phyloP scores from a whole-genome alignment of 2,329 filamentous ascomycete species.

The Rhynchosporium graminicola region DNA sequence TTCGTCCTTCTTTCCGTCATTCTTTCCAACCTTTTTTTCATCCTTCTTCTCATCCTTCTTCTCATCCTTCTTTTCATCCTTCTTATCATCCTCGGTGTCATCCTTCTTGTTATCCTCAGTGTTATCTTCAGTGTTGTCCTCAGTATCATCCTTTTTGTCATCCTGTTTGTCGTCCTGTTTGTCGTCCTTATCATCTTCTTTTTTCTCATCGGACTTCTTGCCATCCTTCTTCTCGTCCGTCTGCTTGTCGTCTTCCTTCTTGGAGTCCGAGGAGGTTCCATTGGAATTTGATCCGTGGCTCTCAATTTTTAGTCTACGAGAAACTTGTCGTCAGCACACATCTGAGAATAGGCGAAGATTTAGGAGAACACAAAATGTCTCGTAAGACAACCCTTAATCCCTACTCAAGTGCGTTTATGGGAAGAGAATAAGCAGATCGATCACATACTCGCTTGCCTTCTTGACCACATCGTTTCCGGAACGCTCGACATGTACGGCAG shows the following conservation, averaged over 20 bases:
- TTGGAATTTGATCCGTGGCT: conserved; percentile 29
- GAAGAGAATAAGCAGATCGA: neutral
- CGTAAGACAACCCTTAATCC: neutral
- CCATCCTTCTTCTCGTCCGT: conserved; percentile 40
- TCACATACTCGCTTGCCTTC: conserved; percentile 53
- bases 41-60: conserved; percentile 23
- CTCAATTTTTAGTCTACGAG: conserved; percentile 47
- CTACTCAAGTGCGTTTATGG: neutral
- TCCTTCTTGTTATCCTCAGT: conserved; percentile 42
- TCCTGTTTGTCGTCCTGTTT: conserved; percentile 22
- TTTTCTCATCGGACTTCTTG: conserved; percentile 24
- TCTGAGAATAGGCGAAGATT: neutral
- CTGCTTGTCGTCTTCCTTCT: conserved; percentile 35
- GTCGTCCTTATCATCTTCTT: conserved; percentile 43
- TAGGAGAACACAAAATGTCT: too few relatives aligned
- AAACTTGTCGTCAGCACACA: neutral
- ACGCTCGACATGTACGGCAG: conserved; percentile 59
- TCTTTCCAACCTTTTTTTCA: conserved; percentile 43
- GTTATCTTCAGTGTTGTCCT: conserved; percentile 39
- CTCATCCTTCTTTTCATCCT: conserved; percentile 43
- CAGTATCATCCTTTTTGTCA: conserved; percentile 41
- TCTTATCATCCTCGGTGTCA: conserved; percentile 34
- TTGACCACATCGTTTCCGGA: conserved; percentile 67
- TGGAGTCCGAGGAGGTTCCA: conserved; percentile 22
- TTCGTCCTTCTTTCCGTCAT: conserved; percentile 19